Evolutionary conservation across 2,329 filamentous ascomycete species (phyloP), one percentile per base, ranked within the genome.

Genomic region (Ophiocordyceps sinensis): DNA sequence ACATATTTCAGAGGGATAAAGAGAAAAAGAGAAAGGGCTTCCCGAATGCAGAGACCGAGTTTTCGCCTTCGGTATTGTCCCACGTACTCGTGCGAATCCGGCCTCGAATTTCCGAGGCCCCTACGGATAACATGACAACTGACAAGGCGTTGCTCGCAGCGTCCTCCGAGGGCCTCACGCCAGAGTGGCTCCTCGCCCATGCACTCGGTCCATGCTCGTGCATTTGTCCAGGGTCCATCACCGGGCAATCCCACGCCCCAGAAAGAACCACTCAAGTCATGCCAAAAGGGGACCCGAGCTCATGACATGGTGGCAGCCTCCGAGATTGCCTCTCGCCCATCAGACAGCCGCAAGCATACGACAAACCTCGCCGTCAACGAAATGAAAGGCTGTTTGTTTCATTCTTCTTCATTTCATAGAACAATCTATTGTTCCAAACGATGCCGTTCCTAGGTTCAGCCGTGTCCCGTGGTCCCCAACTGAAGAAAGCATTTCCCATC

Each of bases 281-380:
- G 19, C 4, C 19, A 32, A 32, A 32, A 14, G 10, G 10, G 17
- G 10, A 15, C 12, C 14, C 14, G 15, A 35, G 14, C 15, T 35
- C 32, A 2, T 15, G 32, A 7, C n/a, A 17, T 5, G 14, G 32
- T 35, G 32, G 17, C 32, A 35, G 32, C 32, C 32, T 26, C 23
- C 29, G 32, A 36, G 15, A 40, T 35, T 39, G 26, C 29, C 38
- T 43, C 38, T 43, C 41, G 29, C 35, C 26, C 5, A 28, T 28
- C 12, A 6, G n/a, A n/a, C 38, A 13, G 29, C 19, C 30, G 30
- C 29, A 35, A 6, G 23, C 23, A 26, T 7, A 26, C 23, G 23
- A 7, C 5, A 26, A 26, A 26, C 23, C 23, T 3, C 3, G 9
- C 23, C 23, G 6, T 26, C 3, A 5, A 7, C 9, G 6, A 26